Conservation (phyloP, 208 protist species). For the Porcisia hertigi region DNA sequence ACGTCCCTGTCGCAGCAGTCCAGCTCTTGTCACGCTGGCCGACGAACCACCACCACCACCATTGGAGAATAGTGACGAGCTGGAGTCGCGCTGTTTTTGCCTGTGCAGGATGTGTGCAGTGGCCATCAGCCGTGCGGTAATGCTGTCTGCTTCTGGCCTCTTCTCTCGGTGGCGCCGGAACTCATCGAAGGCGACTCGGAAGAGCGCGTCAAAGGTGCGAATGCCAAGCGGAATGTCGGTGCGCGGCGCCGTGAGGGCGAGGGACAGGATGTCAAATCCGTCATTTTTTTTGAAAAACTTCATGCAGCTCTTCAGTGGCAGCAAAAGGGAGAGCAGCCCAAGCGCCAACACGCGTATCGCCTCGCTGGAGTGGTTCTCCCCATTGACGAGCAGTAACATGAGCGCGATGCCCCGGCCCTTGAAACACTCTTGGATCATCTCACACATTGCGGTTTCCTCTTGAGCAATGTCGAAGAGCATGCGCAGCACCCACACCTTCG, state of each 20-base stretch:
- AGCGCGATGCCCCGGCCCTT: conserved; percentile 59
- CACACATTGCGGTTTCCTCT: conserved; percentile 66
- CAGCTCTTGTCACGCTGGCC: background rate
- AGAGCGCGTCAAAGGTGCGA: conserved; percentile 77
- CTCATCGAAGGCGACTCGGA: conserved; percentile 80
- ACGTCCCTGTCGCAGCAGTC: background rate
- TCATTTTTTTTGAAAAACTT: conserved; percentile 65
- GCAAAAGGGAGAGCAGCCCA: conserved; percentile 79
- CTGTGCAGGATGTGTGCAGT: conserved; percentile 26
- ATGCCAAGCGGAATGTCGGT: conserved; percentile 56
- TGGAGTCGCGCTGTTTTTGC: conserved; percentile 35
- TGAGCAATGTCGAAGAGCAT: conserved; percentile 91
- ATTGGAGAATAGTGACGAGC: background rate
- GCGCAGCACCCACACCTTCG: conserved; percentile 76
- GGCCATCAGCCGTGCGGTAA: conserved; percentile 29
- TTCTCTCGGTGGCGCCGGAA: conserved; percentile 52
- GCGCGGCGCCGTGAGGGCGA: conserved; percentile 51
- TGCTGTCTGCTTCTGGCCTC: conserved; percentile 17
- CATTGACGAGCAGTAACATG: conserved; percentile 70
- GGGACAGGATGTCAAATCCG: conserved; percentile 67
- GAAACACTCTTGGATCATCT: conserved; percentile 62
- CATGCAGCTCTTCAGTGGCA: conserved; percentile 63
- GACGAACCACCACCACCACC: background rate
- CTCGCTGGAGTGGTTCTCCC: conserved; percentile 78
- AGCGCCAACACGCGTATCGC: conserved; percentile 77